Evolutionary conservation across 1,284 basidiomycete genomes (phyloP), one percentile per base, ranked within the genome.

Genomic region (Mycena citricolor): DNA sequence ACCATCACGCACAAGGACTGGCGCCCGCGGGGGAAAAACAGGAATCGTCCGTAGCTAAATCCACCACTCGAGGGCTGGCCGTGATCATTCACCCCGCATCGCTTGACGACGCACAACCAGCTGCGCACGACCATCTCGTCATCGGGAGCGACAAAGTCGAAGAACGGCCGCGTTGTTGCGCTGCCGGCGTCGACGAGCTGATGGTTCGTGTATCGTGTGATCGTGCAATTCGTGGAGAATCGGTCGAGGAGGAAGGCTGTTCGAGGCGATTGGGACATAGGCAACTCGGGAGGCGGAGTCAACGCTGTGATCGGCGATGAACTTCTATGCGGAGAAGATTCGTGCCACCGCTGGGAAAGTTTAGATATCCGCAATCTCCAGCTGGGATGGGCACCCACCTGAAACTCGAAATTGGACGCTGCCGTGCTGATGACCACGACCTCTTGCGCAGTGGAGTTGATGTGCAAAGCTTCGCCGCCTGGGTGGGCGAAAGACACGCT

Each of bases 61-160:
- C 86, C 86, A 22, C 86, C 86, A 53, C 87, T 84, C 58, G 81
- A 84, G 16, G 86, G 86, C 60, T 84, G 81, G 0, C 86, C 86
- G 6, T 77, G 73, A 59, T 87, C 86, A 51, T 87, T 87, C 35
- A 87, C 84, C 14, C 85, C 86, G 81, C 85, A 88, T 3, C 76
- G 72, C 60, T 89, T 89, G 54, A 87, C 77, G 39, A 76, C 74
- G 49, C 80, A 78, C 44, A 89, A 80, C 82, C 84, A 88, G 44
- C 69, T 74, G 14, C 76, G 71, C 16, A 88, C 83, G 36, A 74
- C 68, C 11, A 64, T 65, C 62, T 86, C 84, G 54, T 84, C 82
- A 52, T 71, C 69, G 54, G 64, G 65, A 13, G 70, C 58, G 6
- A 89, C 82, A 58, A 86, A 87, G 56, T 88, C 86, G 55, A 77